phyloP scores from a whole-genome alignment of 2,329 filamentous ascomycete species.

The Xylariales sp. region DNA sequence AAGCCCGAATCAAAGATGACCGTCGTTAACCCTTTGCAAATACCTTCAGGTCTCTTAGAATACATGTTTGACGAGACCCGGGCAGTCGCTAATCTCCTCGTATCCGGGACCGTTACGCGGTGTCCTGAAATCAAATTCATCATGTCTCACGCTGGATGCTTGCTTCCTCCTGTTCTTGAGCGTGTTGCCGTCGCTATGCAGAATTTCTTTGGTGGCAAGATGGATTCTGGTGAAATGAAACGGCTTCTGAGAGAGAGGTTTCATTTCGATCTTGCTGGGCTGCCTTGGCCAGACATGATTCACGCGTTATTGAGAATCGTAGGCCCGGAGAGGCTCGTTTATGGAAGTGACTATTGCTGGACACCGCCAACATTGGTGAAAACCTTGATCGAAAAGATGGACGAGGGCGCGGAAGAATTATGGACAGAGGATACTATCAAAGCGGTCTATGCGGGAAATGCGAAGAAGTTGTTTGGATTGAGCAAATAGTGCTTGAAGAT shows the following conservation, averaged over 20 bases:
- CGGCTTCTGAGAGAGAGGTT: background rate
- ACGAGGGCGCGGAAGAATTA: background rate
- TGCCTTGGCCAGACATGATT: slow-evolving; percentile 4
- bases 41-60: slow-evolving; percentile 2
- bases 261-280: slow-evolving; percentile 3
- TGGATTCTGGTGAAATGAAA: slow-evolving; percentile 4
- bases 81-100: slow-evolving; percentile 1
- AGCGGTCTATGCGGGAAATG: background rate
- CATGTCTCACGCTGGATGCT: slow-evolving; percentile 4
- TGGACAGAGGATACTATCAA: background rate
- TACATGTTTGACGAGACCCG: slow-evolving; percentile 6
- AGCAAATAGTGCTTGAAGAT: background rate
- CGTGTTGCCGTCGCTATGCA: slow-evolving; percentile 1
- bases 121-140: slow-evolving; percentile 1
- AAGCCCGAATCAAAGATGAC: background rate
- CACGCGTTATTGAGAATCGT: slow-evolving; percentile 1
- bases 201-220: slow-evolving; percentile 1
- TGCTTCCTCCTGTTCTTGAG: slow-evolving; percentile 2
- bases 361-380: background rate
- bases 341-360: slow-evolving; percentile 5
- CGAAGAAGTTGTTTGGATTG: background rate
- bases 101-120: slow-evolving; percentile 2
- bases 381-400: slow-evolving; percentile 1
- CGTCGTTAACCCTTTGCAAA: slow-evolving; percentile 2
- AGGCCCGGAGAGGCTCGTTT: slow-evolving; percentile 3